Conservation (phyloP, 331 rosid genomes). For the Quercus tomentella region DNA sequence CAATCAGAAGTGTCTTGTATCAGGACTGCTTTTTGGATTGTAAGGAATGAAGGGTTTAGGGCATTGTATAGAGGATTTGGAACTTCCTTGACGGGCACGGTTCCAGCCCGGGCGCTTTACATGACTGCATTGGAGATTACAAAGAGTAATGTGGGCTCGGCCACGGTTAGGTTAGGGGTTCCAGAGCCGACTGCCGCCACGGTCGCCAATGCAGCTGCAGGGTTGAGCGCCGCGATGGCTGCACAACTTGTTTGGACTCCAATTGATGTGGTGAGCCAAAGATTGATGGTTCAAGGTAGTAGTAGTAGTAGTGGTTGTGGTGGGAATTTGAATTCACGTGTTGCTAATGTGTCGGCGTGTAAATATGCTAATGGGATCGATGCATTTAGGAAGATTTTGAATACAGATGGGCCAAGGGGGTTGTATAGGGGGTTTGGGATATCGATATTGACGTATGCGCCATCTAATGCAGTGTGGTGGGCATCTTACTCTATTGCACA, state of each 20-base stretch:
- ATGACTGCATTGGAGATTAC: conserved; percentile 85
- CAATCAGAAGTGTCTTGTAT: conserved; percentile 61
- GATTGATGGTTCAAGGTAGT: conserved; percentile 73
- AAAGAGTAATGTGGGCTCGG: conserved; percentile 74
- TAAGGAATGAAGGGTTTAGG: conserved; percentile 64
- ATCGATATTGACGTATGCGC: conserved; percentile 82
- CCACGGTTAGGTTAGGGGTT: conserved; percentile 61
- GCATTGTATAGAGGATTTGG: conserved; percentile 88
- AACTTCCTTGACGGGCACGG: conserved; percentile 76
- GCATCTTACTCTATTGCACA: conserved; percentile 80
- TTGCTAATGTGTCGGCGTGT: conserved; percentile 34
- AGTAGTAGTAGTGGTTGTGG: background rate
- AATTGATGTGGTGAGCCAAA: conserved; percentile 80
- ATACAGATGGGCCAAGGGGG: conserved; percentile 65
- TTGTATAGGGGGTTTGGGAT: conserved; percentile 73
- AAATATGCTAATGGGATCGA: conserved; percentile 63
- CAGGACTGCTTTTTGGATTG: conserved; percentile 53
- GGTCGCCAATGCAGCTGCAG: conserved; percentile 72
- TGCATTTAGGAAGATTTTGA: conserved; percentile 70
- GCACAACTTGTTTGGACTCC: conserved; percentile 95
- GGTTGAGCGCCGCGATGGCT: conserved; percentile 73
- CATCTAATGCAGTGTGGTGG: conserved; percentile 94
- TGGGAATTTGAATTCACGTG: conserved; percentile 10
- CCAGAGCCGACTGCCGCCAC: conserved; percentile 66
- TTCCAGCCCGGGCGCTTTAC: conserved; percentile 81